phyloP scores from a whole-genome alignment of 305 asterid species.

The Fraxinus nigra region DNA sequence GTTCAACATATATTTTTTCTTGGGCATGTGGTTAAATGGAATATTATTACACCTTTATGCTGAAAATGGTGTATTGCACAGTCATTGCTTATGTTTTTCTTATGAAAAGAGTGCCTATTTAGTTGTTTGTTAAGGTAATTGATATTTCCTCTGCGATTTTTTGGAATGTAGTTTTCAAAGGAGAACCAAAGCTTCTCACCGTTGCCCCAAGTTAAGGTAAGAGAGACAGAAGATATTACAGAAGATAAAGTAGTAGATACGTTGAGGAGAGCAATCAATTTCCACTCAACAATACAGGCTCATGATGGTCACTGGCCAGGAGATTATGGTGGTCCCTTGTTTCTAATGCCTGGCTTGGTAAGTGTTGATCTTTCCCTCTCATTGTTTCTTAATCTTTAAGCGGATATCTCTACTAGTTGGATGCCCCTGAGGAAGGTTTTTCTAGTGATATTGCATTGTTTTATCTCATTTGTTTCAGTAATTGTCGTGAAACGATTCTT shows the following conservation, averaged over 20 bases:
- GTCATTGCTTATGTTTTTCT: not conserved
- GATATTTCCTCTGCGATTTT: not conserved
- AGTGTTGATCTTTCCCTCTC: conserved; percentile 21
- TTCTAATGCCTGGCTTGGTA: conserved; percentile 94
- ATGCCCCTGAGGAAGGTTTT: not conserved
- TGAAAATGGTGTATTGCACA: not conserved
- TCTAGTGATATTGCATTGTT: conserved; percentile 1
- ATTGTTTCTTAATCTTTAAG: not conserved
- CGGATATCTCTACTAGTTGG: conserved; percentile 4
- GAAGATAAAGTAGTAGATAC: conserved; percentile 62
- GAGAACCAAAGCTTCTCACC: conserved; percentile 46
- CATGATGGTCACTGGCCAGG: conserved; percentile 95
- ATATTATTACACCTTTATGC: not conserved
- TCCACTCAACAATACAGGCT: conserved; percentile 78
- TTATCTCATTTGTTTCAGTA: not conserved
- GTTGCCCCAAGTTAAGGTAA: conserved; percentile 65
- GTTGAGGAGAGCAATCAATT: conserved; percentile 66
- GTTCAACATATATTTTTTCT: not conserved
- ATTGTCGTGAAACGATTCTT: not conserved
- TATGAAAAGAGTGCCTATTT: not conserved
- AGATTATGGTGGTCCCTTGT: conserved; percentile 94
- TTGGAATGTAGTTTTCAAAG: conserved; percentile 53
- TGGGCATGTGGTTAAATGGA: not conserved
- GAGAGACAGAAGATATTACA: conserved; percentile 66
- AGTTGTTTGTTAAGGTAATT: not conserved